Evolutionary conservation across 2,329 filamentous ascomycete genomes (phyloP), one percentile per base, ranked within the genome.

Genomic region (Curvularia spicifera): DNA sequence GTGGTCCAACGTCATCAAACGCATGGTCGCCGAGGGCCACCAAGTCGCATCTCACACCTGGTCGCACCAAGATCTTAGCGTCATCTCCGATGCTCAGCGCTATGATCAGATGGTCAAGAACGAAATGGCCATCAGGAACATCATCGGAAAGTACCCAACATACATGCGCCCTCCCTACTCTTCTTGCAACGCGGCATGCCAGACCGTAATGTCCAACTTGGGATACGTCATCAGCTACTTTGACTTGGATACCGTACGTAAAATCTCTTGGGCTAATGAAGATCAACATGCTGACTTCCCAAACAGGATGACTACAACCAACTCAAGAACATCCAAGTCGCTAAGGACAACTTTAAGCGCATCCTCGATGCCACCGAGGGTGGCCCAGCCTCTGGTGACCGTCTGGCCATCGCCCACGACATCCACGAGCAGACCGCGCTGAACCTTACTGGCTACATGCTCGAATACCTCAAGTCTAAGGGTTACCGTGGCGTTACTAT

Each of bases 161-260:
- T 85, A 85, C 66, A 82, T 84, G 79, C 76, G 77, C 8, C 80
- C 79, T 12, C 80, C 80, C 5, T 81, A 81, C 66, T 80, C 76
- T 73, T 80, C 81, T 61, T 83, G 81, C 68, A 68, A 64, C 13
- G 46, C 24, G 15, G 76, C 74, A 5, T 82, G 79, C 69, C 71
- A 76, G 61, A 63, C 65, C 18, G 71, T 77, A 42, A 63, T 80
- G 65, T 70, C 75, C 42, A 72, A 65, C 50, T 69, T 87, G 51
- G 83, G 83, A 53, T 87, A 87, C 77, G 84, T 85, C 65, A 78
- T 87, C 67, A 83, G 85, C 63, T 87, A 85, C 65, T 80, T 87
- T 67, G 84, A 88, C 63, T 74, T 88, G 35, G 86, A 88, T 68
- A 82, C 85, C 10, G 44, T 47, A 47, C 5, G 44, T 47, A 24